These are phyloP conservation scores for Erythrophleum fordii DNA, from an alignment of 306 rosid genomes.

Conservation along the genomic window DNA sequence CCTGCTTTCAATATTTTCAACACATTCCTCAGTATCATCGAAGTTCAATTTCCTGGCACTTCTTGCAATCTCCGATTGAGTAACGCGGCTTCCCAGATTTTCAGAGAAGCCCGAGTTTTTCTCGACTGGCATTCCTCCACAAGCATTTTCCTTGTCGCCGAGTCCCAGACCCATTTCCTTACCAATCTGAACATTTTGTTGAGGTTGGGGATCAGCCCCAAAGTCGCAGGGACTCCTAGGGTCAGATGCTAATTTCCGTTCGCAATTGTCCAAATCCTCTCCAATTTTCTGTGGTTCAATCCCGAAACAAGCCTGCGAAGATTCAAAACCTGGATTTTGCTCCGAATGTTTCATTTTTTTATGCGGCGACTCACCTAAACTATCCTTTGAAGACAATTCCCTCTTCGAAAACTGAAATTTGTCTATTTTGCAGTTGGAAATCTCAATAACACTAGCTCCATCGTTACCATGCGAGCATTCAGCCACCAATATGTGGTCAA, in stretches of 20 bases:
- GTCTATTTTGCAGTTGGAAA: neutral
- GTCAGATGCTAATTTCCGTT: neutral
- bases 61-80: neutral
- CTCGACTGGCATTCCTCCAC: neutral
- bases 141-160: neutral
- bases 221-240: neutral
- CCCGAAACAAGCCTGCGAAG: neutral
- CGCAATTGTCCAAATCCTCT: neutral
- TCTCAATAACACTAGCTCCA: neutral
- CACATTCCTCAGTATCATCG: neutral
- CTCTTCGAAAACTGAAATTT: constrained; percentile 17
- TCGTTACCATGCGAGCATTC: neutral
- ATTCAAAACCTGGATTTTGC: constrained; percentile 4
- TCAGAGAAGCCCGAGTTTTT: neutral
- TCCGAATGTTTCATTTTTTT: constrained; percentile 42
- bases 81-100: neutral
- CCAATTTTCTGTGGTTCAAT: neutral
- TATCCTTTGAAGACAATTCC: constrained; percentile 17
- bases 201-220: neutral
- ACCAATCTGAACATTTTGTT: constrained; percentile 7
- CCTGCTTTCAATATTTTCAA: neutral
- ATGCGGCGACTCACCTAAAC: constrained; percentile 13
- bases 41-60: neutral
- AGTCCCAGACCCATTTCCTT: neutral
- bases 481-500: neutral